phyloP scores from a whole-genome alignment of 2,329 filamentous ascomycete species.

The Pestalotiopsis fici region DNA sequence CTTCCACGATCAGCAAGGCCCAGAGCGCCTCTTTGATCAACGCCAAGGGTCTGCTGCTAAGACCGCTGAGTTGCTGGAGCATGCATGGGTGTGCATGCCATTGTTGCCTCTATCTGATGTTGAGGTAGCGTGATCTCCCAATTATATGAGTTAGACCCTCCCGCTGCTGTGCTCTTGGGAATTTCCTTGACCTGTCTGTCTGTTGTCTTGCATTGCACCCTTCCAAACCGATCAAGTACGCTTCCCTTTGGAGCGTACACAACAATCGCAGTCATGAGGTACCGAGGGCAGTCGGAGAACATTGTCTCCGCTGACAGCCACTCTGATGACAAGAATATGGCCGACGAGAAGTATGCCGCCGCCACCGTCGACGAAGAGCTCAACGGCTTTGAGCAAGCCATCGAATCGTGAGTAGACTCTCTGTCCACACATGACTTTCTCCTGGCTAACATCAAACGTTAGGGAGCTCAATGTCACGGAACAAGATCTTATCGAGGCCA shows the following conservation, averaged over 20 bases:
- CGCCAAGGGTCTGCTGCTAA: background rate
- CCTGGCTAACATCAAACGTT: background rate
- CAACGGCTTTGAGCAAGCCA: slow-evolving; percentile 5
- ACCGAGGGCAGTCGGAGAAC: slow-evolving; percentile 3
- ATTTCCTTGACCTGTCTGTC: background rate
- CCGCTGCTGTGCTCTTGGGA: background rate
- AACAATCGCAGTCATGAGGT: background rate
- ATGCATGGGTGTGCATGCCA: background rate
- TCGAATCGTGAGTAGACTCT: background rate
- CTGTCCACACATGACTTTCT: background rate
- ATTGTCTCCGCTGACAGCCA: background rate
- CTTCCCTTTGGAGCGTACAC: background rate
- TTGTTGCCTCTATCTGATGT: background rate
- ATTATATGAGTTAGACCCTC: background rate
- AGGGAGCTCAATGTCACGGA: slow-evolving; percentile 11
- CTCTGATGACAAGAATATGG: slow-evolving; percentile 4
- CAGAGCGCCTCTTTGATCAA: background rate
- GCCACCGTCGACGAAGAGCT: background rate
- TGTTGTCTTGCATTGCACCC: background rate
- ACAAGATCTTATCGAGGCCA: slow-evolving; percentile 8
- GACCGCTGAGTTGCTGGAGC: background rate
- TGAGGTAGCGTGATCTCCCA: background rate
- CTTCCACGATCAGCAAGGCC: background rate
- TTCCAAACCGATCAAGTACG: background rate
- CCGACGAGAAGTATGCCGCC: slow-evolving; percentile 1